Conservation (phyloP, 768 basidiomycete genomes). For the Porphyrellus cyaneotinctus region DNA sequence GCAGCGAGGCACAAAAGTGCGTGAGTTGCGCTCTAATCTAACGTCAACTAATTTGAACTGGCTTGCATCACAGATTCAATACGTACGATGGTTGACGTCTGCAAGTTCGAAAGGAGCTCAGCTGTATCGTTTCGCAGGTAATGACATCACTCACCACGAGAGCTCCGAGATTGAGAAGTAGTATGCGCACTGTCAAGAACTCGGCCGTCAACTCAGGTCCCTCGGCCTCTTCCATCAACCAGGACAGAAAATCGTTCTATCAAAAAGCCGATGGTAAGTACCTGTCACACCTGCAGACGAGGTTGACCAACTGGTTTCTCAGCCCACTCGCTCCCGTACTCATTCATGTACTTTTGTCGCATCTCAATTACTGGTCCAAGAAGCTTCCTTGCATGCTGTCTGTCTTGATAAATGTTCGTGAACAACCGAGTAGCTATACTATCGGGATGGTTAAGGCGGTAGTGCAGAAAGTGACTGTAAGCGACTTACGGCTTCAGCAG, state of each 20-base stretch:
- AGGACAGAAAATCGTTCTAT: conserved; percentile 33
- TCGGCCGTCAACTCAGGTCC: conserved; percentile 14
- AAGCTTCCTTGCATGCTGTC: conserved; percentile 7
- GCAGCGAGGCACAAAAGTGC: conserved; percentile 36
- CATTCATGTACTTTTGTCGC: conserved; percentile 19
- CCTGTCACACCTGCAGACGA: not conserved
- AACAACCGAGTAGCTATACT: not conserved
- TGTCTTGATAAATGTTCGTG: not conserved
- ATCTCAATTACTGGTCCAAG: conserved; percentile 32
- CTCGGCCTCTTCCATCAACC: conserved; percentile 29
- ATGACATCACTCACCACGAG: conserved; percentile 17
- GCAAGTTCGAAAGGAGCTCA: not conserved
- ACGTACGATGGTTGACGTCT: conserved; percentile 21
- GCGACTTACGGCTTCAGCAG: not conserved
- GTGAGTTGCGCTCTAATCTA: conserved; percentile 29
- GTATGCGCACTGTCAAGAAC: conserved; percentile 22
- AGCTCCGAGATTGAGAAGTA: conserved; percentile 16
- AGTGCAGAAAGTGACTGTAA: not conserved
- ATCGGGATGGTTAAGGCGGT: not conserved
- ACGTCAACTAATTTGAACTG: not conserved
- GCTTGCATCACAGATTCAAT: not conserved
- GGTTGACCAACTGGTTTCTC: conserved; percentile 32
- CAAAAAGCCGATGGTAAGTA: not conserved
- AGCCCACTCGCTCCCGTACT: conserved; percentile 25
- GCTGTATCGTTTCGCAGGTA: not conserved